phyloP scores from a whole-genome alignment of 2,329 filamentous ascomycete genomes.

The Exophiala aquamarina region DNA sequence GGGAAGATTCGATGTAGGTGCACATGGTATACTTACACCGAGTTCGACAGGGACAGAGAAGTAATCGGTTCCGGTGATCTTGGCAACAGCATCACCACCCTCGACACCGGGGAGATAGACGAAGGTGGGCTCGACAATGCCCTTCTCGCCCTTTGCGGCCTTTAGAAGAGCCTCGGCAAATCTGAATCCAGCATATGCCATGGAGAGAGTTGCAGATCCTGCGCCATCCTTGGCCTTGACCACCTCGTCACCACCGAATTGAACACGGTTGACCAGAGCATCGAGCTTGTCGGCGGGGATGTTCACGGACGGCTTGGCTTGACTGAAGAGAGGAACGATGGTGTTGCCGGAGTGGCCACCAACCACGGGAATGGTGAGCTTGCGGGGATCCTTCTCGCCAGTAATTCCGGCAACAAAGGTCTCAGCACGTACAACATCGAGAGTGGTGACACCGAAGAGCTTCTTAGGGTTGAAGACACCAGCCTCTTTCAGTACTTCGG shows the following conservation, averaged over 20 bases:
- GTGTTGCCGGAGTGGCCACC: conserved; percentile 98
- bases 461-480: conserved; percentile 92
- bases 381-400: conserved; percentile 78
- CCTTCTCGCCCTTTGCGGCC: conserved; percentile 84
- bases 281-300: conserved; percentile 91
- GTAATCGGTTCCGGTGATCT: conserved; percentile 83
- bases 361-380: conserved; percentile 85
- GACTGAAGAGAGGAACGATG: conserved; percentile 96
- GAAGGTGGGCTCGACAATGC: conserved; percentile 90
- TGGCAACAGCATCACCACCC: conserved; percentile 81
- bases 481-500: conserved; percentile 92
- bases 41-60: conserved; percentile 97
- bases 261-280: conserved; percentile 86
- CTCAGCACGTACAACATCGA: conserved; percentile 97
- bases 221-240: conserved; percentile 92
- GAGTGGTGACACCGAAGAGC: conserved; percentile 96
- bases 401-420: conserved; percentile 88
- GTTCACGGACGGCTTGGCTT: conserved; percentile 73
- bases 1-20: no score
- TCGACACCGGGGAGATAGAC: conserved; percentile 90
- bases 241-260: conserved; percentile 97
- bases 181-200: conserved; percentile 95
- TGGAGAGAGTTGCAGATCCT: conserved; percentile 87
- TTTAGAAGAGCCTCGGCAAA: conserved; percentile 94
- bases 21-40: conserved; percentile 73